Conservation (phyloP, 208 protist species). For the Leishmania martiniquensis region DNA sequence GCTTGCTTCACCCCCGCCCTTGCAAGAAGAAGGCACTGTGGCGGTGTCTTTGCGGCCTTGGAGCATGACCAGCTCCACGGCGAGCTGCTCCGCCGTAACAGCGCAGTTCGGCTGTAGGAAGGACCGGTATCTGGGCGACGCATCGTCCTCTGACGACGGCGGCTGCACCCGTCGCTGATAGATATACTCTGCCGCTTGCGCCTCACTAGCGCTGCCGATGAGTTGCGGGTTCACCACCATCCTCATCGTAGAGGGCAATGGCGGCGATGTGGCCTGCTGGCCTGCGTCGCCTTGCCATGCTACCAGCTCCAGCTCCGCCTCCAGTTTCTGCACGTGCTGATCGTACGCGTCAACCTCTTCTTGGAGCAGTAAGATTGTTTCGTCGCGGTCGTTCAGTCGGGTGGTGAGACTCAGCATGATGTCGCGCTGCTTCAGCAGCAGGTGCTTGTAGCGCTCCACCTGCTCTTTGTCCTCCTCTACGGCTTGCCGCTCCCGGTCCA, state of each 20-base stretch:
- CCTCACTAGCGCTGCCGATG: constrained; percentile 28
- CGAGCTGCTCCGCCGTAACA: constrained; percentile 67
- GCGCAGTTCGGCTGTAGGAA: constrained; percentile 33
- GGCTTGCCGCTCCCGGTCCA: constrained; percentile 80
- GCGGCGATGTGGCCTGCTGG: background rate
- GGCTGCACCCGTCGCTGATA: constrained; percentile 28
- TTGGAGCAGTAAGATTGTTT: constrained; percentile 88
- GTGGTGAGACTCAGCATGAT: constrained; percentile 95
- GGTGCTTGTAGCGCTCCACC: constrained; percentile 95
- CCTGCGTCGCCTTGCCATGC: constrained; percentile 13
- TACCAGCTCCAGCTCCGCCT: constrained; percentile 55
- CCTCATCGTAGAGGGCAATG: constrained; percentile 8
- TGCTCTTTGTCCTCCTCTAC: constrained; percentile 93
- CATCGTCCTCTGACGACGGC: background rate
- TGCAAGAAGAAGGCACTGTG: background rate
- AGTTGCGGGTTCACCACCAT: constrained; percentile 22
- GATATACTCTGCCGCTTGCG: constrained; percentile 55
- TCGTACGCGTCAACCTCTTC: constrained; percentile 91
- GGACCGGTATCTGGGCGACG: constrained; percentile 41
- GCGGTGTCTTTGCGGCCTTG: constrained; percentile 7
- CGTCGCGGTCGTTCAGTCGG: constrained; percentile 94
- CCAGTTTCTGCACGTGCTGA: constrained; percentile 71
- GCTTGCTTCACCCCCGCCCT: no score
- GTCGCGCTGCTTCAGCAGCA: constrained; percentile 97
- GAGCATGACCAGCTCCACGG: constrained; percentile 66